Base-by-base conservation (phyloP, 2,329 filamentous ascomycete genomes). In the Curvularia sp. region DNA sequence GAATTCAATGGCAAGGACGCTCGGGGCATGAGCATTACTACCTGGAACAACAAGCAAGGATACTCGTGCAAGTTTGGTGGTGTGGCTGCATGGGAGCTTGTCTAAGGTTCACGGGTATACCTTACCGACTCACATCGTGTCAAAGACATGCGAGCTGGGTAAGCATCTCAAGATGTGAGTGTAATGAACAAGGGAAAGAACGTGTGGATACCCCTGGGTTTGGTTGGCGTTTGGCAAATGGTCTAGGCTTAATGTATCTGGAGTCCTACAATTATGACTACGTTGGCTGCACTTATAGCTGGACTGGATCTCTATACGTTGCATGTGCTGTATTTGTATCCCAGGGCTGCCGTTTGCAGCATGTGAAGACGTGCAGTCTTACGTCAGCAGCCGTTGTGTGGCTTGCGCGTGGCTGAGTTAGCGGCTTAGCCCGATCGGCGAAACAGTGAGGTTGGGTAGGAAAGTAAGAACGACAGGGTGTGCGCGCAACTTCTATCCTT, bases 31-130 rank as follows among this genome's bases (percentile, higher is more conserved):
- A 83, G 79, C 2, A 72, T 73, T 7, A 56, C 59, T 28, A 61
- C 71, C 21, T 77, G 70, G 70, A 77, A 76, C 66, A 74, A 78
- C 39, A 80, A 80, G 63, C 66, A 32, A 28, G 63, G 59, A 4
- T 71, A 65, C 49, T 65, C 61, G 41, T 67, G 64, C 42, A 78
- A 78, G 57, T 86, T 82, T 78, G 78, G 78, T 5, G 80, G 77
- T 58, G 77, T 87, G 68, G 81, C 81, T 5, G 78, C 80, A 67
- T 88, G 85, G 85, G 80, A 83, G 57, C 68, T 87, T 63, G 78
- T 83, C 39, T 77, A 64, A 68, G 51, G 46, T 6, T 27, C 32
- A 50, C 54, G 42, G 49, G 46, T 21, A 3, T 13, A 19, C 21
- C 1, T 46, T 13, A 1, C 5, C 13, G 15, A 23, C 47, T 49